Conservation (phyloP, 371 early-diverging fungal genomes). For the Phascolomyces articulosus region DNA sequence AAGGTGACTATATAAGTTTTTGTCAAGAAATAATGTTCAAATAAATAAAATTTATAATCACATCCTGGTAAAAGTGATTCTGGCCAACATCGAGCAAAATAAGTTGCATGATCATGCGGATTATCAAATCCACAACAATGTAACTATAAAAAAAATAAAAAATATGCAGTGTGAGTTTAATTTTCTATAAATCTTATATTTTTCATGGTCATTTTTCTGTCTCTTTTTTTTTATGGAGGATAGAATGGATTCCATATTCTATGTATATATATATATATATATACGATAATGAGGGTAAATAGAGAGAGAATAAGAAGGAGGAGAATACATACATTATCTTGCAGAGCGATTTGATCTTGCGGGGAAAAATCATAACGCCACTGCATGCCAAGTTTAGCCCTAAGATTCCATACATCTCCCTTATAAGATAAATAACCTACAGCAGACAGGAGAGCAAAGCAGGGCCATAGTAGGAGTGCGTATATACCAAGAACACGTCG, state of each 20-base stretch:
- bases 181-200: not conserved
- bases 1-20: conserved; percentile 23
- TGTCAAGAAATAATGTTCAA: conserved; percentile 25
- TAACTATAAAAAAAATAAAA: conserved; percentile 11
- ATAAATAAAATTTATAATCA: conserved; percentile 26
- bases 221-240: not conserved
- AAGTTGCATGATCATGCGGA: conserved; percentile 37
- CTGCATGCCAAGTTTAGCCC: conserved; percentile 26
- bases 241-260: too few relatives aligned
- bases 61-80: conserved; percentile 40
- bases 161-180: conserved; percentile 1
- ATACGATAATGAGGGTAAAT: too few relatives aligned
- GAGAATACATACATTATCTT: conserved; percentile 30
- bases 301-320: too few relatives aligned
- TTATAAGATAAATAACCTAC: conserved; percentile 32
- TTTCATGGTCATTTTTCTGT: too few relatives aligned
- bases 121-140: conserved; percentile 41
- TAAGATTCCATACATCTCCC: conserved; percentile 31
- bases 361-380: conserved; percentile 27
- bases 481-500: conserved; percentile 22
- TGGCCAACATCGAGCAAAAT: conserved; percentile 24
- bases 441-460: conserved; percentile 26
- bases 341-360: conserved; percentile 12
- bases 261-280: too few relatives aligned
- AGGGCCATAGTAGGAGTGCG: conserved; percentile 28